Evolutionary conservation across 1,284 basidiomycete genomes (phyloP).

Genomic region (Singerocomus inundabilis): DNA sequence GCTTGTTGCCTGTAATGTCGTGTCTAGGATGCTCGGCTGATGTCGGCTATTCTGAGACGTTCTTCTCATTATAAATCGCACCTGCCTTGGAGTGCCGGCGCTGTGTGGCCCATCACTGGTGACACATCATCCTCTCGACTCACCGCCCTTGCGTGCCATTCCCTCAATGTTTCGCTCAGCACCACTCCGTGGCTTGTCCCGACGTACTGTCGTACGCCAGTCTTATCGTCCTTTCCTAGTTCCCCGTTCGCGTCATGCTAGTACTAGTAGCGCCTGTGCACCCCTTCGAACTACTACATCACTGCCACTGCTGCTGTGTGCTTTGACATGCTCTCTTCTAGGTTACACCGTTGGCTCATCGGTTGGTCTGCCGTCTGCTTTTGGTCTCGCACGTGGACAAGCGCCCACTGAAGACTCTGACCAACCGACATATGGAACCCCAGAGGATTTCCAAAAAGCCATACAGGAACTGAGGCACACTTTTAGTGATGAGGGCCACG

Average conservation of each 20-base stretch:
- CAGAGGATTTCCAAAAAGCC: slow-evolving; percentile 50
- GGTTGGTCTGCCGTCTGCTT: slow-evolving; percentile 1
- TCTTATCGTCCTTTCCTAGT: not conserved
- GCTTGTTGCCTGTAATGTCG: slow-evolving; percentile 1
- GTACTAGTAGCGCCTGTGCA: slow-evolving; percentile 1
- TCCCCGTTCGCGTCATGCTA: slow-evolving; percentile 12
- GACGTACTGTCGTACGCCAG: not conserved
- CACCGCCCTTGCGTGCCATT: not conserved
- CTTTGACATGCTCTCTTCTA: slow-evolving; percentile 25
- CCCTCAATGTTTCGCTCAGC: slow-evolving; percentile 18
- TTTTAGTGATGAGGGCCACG: slow-evolving; percentile 31
- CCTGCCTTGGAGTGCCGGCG: too few relatives aligned
- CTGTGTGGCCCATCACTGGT: too few relatives aligned
- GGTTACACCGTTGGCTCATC: slow-evolving; percentile 27
- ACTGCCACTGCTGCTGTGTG: slow-evolving; percentile 18
- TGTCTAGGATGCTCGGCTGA: too few relatives aligned
- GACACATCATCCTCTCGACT: not conserved
- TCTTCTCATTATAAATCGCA: too few relatives aligned
- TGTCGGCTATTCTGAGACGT: too few relatives aligned
- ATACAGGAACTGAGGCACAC: slow-evolving; percentile 46
- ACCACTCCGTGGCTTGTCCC: slow-evolving; percentile 3
- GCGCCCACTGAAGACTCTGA: not conserved
- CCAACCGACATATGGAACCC: slow-evolving; percentile 42
- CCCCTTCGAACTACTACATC: not conserved
- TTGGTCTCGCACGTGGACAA: slow-evolving; percentile 5